Evolutionary conservation across 1,284 basidiomycete species (phyloP), one percentile per base, ranked within the genome.

Genomic region (Irpex sp.): DNA sequence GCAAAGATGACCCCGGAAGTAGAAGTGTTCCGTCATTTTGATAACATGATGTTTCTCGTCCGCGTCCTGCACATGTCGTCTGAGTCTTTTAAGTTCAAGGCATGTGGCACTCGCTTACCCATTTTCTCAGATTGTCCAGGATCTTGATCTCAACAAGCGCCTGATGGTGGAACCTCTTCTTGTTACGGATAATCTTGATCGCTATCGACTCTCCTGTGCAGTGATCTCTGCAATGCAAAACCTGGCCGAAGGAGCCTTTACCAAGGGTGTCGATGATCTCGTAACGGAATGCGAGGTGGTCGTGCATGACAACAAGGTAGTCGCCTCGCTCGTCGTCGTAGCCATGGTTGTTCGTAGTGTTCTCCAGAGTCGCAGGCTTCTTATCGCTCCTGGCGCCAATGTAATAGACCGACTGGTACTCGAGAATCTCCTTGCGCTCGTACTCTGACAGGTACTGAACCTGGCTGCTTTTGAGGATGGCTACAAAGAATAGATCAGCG

Each of bases 301-400:
- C 97, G 64, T 88, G 89, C 64, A 88, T 85, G 66, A 97, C 87
- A 60, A 99, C 89, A 6, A 91, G 86, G 72, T 99, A 99, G 78
- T 99, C 97, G 38, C 97, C 97, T 19, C 97, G 90, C 56, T 99
- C 97, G 74, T 99, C 97, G 74, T 99, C 97, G 72, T 97, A 99
- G 38, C 97, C 94, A 72, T 92, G 88, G 75, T 99, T 99, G 76
- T 96, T 97, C 15, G 87, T 85, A 1, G 90, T 76, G 68, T 86
- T 85, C 59, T 94, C 90, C 5, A 81, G 78, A 38, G 86, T 86
- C 0, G 93, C 92, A 65, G 79, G 81, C 73, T 94, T 94, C 81
- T 96, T 96, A 72, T 87, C 86, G 72, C 89, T 91, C 62, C 84
- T 83, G 11, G 86, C 85, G 37, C 97, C 97, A 62, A 91, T 82